These are phyloP conservation scores for Mytilinidion resinicola DNA, from an alignment of 495 filamentous ascomycete genomes.

Conservation along the genomic window DNA sequence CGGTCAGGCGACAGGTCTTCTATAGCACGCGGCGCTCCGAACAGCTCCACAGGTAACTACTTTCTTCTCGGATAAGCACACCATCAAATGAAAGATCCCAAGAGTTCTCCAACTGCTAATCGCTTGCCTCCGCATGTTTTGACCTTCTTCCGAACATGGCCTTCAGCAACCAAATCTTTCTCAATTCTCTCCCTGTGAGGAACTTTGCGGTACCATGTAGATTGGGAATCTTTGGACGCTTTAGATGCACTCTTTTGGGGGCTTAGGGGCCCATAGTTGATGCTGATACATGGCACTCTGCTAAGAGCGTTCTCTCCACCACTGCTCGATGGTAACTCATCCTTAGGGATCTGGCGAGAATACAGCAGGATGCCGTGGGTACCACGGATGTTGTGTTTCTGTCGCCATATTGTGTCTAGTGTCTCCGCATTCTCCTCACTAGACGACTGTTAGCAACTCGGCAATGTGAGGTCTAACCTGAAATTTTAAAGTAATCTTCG, in stretches of 20 bases:
- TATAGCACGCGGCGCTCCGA: not conserved
- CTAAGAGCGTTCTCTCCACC: too few relatives aligned
- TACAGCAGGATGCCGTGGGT: too few relatives aligned
- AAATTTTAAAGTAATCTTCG: not conserved
- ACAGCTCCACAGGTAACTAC: not conserved
- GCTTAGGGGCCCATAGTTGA: too few relatives aligned
- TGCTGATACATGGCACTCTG: too few relatives aligned
- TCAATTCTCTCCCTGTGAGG: not conserved
- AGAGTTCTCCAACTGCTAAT: conserved; percentile 7
- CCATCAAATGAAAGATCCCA: conserved; percentile 6
- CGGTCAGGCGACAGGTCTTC: not conserved
- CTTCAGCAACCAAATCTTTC: not conserved
- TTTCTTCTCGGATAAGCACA: not conserved
- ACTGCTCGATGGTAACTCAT: too few relatives aligned
- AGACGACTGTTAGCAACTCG: too few relatives aligned
- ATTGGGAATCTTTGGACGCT: not conserved
- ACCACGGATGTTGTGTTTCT: too few relatives aligned
- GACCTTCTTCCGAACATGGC: conserved; percentile 1
- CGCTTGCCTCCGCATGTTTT: conserved; percentile 6
- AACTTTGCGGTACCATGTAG: not conserved
- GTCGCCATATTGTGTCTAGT: too few relatives aligned
- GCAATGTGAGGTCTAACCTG: too few relatives aligned
- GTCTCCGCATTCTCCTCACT: too few relatives aligned
- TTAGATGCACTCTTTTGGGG: too few relatives aligned
- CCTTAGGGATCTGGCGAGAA: too few relatives aligned